Evolutionary conservation across 306 rosid genomes (phyloP).

Genomic region (Begonia peltatifolia): DNA sequence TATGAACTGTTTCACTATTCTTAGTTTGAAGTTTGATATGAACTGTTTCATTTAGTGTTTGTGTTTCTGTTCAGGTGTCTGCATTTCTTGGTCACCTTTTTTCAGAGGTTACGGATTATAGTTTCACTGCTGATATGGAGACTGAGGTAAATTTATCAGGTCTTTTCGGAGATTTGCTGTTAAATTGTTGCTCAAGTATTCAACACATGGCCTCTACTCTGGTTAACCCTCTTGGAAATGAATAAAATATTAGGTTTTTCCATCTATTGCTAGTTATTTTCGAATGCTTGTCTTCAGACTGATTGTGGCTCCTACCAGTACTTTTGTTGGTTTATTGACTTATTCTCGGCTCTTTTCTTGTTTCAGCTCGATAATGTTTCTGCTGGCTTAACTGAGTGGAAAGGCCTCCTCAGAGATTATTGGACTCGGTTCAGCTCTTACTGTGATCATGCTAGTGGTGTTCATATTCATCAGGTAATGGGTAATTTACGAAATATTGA

Average conservation of each 20-base stretch:
- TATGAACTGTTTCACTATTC: too few species aligned
- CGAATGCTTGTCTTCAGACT: too few species aligned
- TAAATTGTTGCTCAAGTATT: neutral
- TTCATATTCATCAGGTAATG: slow-evolving; percentile 77
- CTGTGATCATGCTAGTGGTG: slow-evolving; percentile 50
- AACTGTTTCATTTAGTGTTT: slow-evolving; percentile 6
- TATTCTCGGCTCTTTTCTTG: slow-evolving; percentile 9
- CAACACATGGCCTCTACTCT: too few species aligned
- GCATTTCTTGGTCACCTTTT: slow-evolving; percentile 88
- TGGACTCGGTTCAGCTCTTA: slow-evolving; percentile 88
- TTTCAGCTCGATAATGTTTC: slow-evolving; percentile 93
- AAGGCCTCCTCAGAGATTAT: slow-evolving; percentile 87
- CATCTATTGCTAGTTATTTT: neutral
- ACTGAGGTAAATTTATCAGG: slow-evolving; percentile 45
- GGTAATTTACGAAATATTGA: neutral
- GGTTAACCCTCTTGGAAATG: too few species aligned
- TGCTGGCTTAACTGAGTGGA: slow-evolving; percentile 94
- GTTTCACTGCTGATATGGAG: slow-evolving; percentile 99
- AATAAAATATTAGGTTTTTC: too few species aligned
- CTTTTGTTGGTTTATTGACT: slow-evolving; percentile 5
- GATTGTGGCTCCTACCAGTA: neutral
- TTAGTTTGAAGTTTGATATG: slow-evolving; percentile 4
- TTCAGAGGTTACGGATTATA: slow-evolving; percentile 84
- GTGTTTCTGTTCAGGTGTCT: slow-evolving; percentile 54
- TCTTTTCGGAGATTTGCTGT: neutral